Percentiles rank a stretch among this genome's conserved stretches.
Evolutionary conservation across 805 yeast genomes (phyloP).

Genomic region (Lipomyces yamanashiensis): DNA sequence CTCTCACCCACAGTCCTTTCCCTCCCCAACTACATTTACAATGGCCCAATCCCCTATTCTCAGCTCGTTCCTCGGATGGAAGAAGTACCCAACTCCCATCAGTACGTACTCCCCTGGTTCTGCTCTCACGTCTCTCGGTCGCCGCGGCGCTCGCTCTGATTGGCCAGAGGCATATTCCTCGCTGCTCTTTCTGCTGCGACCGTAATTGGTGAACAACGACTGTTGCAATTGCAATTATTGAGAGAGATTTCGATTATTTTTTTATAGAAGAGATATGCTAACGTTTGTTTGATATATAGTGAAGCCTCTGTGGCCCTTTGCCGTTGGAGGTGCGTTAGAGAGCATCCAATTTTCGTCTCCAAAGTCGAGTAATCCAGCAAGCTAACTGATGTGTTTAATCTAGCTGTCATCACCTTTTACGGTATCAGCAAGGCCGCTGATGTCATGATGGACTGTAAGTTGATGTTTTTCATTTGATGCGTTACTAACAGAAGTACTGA

Average conservation of each 20-base stretch:
- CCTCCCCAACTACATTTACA: neutral
- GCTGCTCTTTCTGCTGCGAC: neutral
- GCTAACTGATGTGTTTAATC: neutral
- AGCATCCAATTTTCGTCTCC: neutral
- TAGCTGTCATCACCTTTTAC: conserved; percentile 63
- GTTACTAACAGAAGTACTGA: neutral
- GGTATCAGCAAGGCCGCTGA: conserved; percentile 70
- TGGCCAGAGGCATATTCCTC: conserved; percentile 10
- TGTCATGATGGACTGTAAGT: conserved; percentile 64
- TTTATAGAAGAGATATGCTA: neutral
- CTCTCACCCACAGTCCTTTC: neutral
- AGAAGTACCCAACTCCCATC: conserved; percentile 42
- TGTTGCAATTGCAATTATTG: neutral
- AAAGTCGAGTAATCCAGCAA: too few relatives aligned
- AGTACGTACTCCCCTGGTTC: conserved; percentile 34
- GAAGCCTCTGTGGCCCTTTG: conserved; percentile 88
- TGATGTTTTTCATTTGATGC: neutral
- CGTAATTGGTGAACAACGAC: neutral
- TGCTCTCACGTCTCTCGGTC: neutral
- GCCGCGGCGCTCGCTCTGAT: conserved; percentile 17
- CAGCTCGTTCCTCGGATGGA: conserved; percentile 22
- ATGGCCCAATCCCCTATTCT: conserved; percentile 12
- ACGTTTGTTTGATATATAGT: conserved; percentile 40
- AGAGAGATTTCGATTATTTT: neutral
- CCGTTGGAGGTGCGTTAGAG: conserved; percentile 71